Percentiles rank a stretch among this genome's conserved stretches.
phyloP scores from a whole-genome alignment of 208 protist species.

The Phytomonas francai region DNA sequence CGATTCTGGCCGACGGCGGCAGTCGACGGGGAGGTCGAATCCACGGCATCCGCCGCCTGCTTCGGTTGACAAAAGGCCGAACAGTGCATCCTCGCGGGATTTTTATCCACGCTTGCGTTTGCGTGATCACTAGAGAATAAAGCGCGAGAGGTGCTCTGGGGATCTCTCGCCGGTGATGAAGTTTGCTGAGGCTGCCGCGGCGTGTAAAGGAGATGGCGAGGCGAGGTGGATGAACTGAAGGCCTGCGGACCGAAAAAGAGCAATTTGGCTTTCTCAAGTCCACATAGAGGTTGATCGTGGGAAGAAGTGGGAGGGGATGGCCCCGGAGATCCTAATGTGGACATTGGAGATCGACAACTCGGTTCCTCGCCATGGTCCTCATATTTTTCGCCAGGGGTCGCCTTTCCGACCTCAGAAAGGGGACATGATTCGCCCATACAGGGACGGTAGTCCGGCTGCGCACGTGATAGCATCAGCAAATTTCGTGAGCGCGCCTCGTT shows the following conservation, averaged over 20 bases:
- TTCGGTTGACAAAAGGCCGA: too few relatives aligned
- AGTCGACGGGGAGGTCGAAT: too few relatives aligned
- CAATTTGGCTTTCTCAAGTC: conserved; percentile 46
- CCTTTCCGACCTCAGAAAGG: too few relatives aligned
- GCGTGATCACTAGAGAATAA: neutral
- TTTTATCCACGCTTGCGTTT: too few relatives aligned
- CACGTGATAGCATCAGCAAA: conserved; percentile 48
- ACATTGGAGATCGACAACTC: neutral
- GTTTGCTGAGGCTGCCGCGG: conserved; percentile 13
- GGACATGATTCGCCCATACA: conserved; percentile 18
- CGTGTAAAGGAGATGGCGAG: conserved; percentile 35
- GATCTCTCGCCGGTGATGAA: neutral
- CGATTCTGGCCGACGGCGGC: too few relatives aligned
- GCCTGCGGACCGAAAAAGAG: conserved; percentile 57
- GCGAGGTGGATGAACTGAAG: conserved; percentile 56
- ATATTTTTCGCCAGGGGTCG: too few relatives aligned
- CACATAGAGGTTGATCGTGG: conserved; percentile 17
- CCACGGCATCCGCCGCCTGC: too few relatives aligned
- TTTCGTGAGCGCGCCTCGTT: conserved; percentile 55
- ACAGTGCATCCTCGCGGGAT: too few relatives aligned
- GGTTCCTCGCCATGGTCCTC: neutral
- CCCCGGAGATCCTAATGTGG: neutral
- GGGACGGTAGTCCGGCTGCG: conserved; percentile 42
- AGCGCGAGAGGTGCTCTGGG: neutral
- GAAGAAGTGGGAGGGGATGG: neutral